Conservation (phyloP, 257 asterid genomes). For the Nicotiana otophora region DNA sequence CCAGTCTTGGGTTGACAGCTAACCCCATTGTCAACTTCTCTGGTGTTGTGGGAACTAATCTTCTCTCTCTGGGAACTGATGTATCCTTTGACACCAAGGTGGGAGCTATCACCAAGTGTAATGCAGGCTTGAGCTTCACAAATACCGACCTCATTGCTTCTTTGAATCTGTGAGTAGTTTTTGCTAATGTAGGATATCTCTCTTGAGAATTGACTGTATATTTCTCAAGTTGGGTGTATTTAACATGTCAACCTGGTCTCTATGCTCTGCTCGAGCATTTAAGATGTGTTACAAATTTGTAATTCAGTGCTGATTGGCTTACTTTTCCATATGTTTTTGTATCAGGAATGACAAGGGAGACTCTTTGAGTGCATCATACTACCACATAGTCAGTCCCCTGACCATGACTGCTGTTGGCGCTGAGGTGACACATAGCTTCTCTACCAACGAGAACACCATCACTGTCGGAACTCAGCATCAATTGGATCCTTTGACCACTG, state of each 20-base stretch:
- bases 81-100: neutral
- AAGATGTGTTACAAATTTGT: neutral
- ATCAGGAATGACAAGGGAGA: slow-evolving; percentile 9
- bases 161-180: slow-evolving; percentile 4
- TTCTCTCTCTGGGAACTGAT: slow-evolving; percentile 7
- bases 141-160: slow-evolving; percentile 2
- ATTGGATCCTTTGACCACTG: slow-evolving; percentile 9
- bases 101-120: slow-evolving; percentile 10
- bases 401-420: slow-evolving; percentile 2
- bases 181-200: neutral
- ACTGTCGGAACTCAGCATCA: slow-evolving; percentile 11
- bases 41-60: slow-evolving; percentile 3
- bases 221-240: neutral
- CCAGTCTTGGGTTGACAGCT: slow-evolving; percentile 5
- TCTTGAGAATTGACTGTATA: neutral
- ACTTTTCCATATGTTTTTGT: neutral
- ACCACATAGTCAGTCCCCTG: slow-evolving; percentile 2
- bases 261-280: neutral
- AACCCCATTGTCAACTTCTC: slow-evolving; percentile 1
- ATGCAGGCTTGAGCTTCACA: slow-evolving; percentile 2
- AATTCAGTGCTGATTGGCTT: neutral
- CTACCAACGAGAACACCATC: neutral
- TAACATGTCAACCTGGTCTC: neutral
- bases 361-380: slow-evolving; percentile 9
- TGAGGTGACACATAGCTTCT: slow-evolving; percentile 2